phyloP scores from a whole-genome alignment of 805 yeast species.

The Lachancea mirantina region DNA sequence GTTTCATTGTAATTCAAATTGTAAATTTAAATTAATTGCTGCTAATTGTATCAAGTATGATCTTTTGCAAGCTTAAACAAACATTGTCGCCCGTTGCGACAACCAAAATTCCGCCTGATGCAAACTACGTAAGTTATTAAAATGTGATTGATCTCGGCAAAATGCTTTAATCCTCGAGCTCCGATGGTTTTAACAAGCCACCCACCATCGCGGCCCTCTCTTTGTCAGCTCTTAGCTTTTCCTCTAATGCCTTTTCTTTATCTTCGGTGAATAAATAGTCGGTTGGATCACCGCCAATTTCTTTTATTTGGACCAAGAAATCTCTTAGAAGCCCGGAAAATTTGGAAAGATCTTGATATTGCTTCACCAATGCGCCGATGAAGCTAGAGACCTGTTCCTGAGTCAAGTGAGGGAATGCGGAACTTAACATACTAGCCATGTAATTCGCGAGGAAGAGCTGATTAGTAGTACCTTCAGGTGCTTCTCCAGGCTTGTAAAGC shows the following conservation, averaged over 20 bases:
- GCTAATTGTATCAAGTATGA: too few relatives aligned
- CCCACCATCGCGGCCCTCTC: slow-evolving; percentile 84
- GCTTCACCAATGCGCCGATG: slow-evolving; percentile 64
- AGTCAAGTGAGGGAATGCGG: slow-evolving; percentile 90
- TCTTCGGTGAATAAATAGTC: slow-evolving; percentile 94
- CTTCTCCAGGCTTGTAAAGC: slow-evolving; percentile 70
- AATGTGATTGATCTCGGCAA: too few relatives aligned
- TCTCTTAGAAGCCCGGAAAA: slow-evolving; percentile 87
- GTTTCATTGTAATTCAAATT: too few relatives aligned
- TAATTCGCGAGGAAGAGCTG: slow-evolving; percentile 71
- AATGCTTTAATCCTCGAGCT: slow-evolving; percentile 82
- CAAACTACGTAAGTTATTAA: too few relatives aligned
- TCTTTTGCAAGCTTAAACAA: too few relatives aligned
- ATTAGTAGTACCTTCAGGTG: slow-evolving; percentile 80
- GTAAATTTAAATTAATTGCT: too few relatives aligned
- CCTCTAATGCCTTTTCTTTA: slow-evolving; percentile 66
- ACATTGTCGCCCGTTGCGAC: too few relatives aligned
- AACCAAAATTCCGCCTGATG: too few relatives aligned
- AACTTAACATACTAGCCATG: slow-evolving; percentile 69
- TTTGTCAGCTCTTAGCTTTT: slow-evolving; percentile 60
- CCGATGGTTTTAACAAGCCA: slow-evolving; percentile 91
- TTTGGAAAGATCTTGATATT: slow-evolving; percentile 63
- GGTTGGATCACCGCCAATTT: slow-evolving; percentile 90
- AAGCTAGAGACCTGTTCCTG: slow-evolving; percentile 76
- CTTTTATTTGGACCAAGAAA: slow-evolving; percentile 92